Conservation (phyloP, 2,329 filamentous ascomycete species). For the Endocalyx cinctus region DNA sequence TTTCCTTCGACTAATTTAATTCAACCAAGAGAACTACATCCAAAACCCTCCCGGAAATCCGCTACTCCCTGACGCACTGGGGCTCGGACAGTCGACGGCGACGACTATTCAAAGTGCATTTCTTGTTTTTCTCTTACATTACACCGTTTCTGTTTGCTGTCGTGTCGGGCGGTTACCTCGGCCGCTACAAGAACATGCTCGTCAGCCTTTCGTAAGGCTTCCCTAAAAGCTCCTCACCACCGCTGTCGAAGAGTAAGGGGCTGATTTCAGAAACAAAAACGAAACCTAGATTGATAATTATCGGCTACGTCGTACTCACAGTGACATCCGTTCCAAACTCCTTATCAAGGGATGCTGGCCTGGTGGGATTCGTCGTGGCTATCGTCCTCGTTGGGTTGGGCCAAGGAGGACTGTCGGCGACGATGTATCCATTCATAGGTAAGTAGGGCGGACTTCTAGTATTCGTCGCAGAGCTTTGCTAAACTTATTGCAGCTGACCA, state of each 20-base stretch:
- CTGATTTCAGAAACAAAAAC: too few relatives aligned
- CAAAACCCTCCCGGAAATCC: slow-evolving; percentile 2
- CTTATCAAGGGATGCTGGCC: slow-evolving; percentile 1
- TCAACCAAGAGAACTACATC: slow-evolving; percentile 4
- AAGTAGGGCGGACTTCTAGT: background rate
- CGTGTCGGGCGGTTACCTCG: slow-evolving; percentile 5
- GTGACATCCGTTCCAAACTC: slow-evolving; percentile 1
- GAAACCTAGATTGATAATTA: background rate
- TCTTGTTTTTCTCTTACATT: slow-evolving; percentile 4
- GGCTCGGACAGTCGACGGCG: slow-evolving; percentile 2
- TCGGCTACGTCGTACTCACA: slow-evolving; percentile 2
- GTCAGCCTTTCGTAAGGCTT: slow-evolving; percentile 2
- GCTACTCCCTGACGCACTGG: slow-evolving; percentile 2
- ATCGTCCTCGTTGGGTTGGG: slow-evolving; percentile 4
- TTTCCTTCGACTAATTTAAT: background rate
- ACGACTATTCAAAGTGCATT: slow-evolving; percentile 5
- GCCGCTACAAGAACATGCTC: slow-evolving; percentile 6
- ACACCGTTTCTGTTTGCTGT: slow-evolving; percentile 3
- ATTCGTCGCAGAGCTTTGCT: too few relatives aligned
- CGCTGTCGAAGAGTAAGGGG: too few relatives aligned
- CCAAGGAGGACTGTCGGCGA: slow-evolving; percentile 3
- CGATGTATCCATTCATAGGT: slow-evolving; percentile 6
- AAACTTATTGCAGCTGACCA: background rate
- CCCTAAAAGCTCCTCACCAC: too few relatives aligned
- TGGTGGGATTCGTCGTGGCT: slow-evolving; percentile 1